phyloP scores from a whole-genome alignment of 176 grass and related monocot genomes.

The Oropetium thomaeum region DNA sequence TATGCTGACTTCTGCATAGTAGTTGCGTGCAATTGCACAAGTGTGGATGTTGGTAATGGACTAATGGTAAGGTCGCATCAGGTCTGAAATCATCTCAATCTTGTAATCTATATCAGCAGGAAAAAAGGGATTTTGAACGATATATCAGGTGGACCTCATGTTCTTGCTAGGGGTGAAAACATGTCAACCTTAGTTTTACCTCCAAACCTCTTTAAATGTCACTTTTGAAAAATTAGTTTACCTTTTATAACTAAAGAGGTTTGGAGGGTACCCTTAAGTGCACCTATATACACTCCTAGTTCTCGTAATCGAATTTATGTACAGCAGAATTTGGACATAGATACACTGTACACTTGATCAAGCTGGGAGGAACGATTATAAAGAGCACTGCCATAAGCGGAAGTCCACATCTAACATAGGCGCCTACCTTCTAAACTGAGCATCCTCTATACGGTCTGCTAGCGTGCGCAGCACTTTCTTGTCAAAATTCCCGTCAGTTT shows the following conservation, averaged over 20 bases:
- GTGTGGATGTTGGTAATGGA: background rate
- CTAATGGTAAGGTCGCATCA: background rate
- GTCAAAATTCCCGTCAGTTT: conserved; percentile 43
- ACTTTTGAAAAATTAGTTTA: no score
- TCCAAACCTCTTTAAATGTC: no score
- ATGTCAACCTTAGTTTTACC: no score
- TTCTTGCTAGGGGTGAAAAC: no score
- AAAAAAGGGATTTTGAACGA: background rate
- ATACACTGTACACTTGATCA: conserved; percentile 22
- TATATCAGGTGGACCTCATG: conserved; percentile 1
- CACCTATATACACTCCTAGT: no score
- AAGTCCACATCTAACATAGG: background rate
- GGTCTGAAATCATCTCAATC: background rate
- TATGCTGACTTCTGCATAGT: background rate
- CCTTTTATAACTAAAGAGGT: no score
- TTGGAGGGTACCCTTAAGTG: no score
- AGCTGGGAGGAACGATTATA: background rate
- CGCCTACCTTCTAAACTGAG: conserved; percentile 29
- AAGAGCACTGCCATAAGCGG: background rate
- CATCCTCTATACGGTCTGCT: conserved; percentile 17
- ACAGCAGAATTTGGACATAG: background rate
- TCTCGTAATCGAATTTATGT: background rate
- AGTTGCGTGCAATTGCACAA: background rate
- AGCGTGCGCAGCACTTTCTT: conserved; percentile 29
- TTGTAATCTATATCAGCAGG: background rate